Base-by-base conservation (phyloP, 1,284 basidiomycete species). In the Fistulina hepatica region DNA sequence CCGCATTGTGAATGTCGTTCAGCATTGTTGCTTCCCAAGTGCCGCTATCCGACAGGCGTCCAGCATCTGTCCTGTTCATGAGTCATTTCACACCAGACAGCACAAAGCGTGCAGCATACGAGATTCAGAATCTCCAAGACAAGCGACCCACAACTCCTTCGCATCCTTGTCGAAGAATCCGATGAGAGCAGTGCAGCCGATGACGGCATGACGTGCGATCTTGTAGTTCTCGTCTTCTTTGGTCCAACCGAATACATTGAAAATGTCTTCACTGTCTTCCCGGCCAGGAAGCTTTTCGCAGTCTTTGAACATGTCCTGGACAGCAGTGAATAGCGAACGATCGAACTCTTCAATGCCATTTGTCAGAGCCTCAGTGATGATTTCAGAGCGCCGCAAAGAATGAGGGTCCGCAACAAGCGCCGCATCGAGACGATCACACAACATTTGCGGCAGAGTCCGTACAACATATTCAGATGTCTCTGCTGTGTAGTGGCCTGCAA, bases 101-200 rank as follows among this genome's bases (percentile, higher is more conserved):
- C 16, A 16, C 21, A 9, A 30, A 28, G 10, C 11, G 15, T 3
- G 11, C 13, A 10, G 24, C 36, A 27, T 20, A 46, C 44, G 37
- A 17, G 42, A 41, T 15, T 42, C 36, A 19, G 42, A 46, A 23
- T 46, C 42, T 20, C 44, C 44, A 13, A 46, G 25, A 6, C 42
- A 46, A 2, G 40, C 37, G 5, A 46, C 37, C 42, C 44, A 46
- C 5, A 46, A 20, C 7, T 34, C 11, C 15, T 36, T 23, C 13
- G 36, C 44, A 9, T 17, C 34, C 11, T 35, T 43, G 33, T 41
- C 42, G 32, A 46, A 37, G 36, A 46, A 43, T 15, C 44, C 44
- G 8, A 44, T 32, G 33, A 46, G 39, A n/a, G 42, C 44, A 12
- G 44, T 46, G 5, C 42, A 40, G 12, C 44, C 39, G n/a, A 41